These are phyloP conservation scores for Colletotrichum chrysophilum DNA, from an alignment of 2,329 filamentous ascomycete species.

Conservation along the genomic window DNA sequence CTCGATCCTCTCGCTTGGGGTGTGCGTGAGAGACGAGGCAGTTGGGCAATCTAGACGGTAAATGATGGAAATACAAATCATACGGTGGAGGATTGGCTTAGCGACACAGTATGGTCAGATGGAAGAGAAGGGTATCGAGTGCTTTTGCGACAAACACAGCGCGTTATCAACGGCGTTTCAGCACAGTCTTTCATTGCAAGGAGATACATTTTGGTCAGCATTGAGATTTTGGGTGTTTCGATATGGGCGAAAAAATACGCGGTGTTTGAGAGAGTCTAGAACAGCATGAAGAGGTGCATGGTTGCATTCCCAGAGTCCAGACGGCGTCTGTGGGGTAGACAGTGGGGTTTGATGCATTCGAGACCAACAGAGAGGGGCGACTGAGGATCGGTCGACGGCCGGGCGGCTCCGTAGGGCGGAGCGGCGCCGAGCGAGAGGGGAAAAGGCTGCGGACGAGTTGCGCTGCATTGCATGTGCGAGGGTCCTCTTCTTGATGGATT, in stretches of 20 bases:
- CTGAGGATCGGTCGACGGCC: neutral
- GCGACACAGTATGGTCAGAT: neutral
- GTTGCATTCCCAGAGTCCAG: neutral
- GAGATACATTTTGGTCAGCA: neutral
- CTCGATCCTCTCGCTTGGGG: constrained; percentile 70
- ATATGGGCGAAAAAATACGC: neutral
- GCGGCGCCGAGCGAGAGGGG: neutral
- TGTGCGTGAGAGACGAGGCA: constrained; percentile 69
- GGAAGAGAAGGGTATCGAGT: neutral
- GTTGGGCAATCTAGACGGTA: constrained; percentile 65
- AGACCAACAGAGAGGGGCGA: neutral
- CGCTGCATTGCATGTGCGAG: neutral
- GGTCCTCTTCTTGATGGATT: neutral
- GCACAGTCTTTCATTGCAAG: neutral
- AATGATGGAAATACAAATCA: neutral
- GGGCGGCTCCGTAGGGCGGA: neutral
- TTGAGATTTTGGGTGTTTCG: constrained; percentile 3
- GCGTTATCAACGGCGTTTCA: constrained; percentile 7
- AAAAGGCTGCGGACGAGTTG: neutral
- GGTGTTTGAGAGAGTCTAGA: neutral
- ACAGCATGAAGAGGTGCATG: neutral
- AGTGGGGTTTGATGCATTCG: neutral
- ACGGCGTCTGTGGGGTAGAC: constrained; percentile 4
- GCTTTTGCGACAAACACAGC: neutral
- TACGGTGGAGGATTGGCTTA: neutral